Evolutionary conservation across 2,329 filamentous ascomycete species (phyloP), one percentile per base, ranked within the genome.

Genomic region (Monosporascus sp.): DNA sequence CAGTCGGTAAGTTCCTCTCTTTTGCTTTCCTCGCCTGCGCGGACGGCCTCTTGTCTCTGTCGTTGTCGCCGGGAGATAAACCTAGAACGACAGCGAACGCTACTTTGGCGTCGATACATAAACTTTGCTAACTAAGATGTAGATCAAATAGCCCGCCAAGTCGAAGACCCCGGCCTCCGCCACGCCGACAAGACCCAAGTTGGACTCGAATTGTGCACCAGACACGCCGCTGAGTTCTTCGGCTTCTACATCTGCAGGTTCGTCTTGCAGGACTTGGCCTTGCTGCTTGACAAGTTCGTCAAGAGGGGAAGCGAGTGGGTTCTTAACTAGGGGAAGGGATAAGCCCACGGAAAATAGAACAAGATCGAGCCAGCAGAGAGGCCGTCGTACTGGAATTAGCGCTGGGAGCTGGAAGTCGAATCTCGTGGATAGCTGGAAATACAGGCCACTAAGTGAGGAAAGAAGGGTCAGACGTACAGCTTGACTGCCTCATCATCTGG

Each of bases 271-370:
- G 94, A 99, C 69, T 74, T 99, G 56, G 81, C 85, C 39, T 70
- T 94, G 67, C 78, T 99, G 74, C 77, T 99, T 61, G 94, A 99
- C 70, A 99, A 97, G 69, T 97, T 94, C 66, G 86, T 99, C 69
- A 99, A 99, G 78, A 84, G 92, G 60, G 92, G 93, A 24, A 96
- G 88, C 63, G 93, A 99, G 77, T 99, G 93, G 93, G 91, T 97
- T 34, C 62, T 66, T 36, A 61, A 53, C 48, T 66, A 53, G 55
- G 49, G 9, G 4, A 34, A 5, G 11, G 9, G 3, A 11, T 34
- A 34, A 14, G 11, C 31, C 31, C 11, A 14, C 31, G 31, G 11
- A 34, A 34, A 34, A 34, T 11, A 34, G 9, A 34, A 34, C 5
- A 9, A 34, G 9, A 5, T 11, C 31, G 11, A 34, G 31, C 31